phyloP scores from a whole-genome alignment of 148 eudicot genomes.

The Chenopodium quinoa region DNA sequence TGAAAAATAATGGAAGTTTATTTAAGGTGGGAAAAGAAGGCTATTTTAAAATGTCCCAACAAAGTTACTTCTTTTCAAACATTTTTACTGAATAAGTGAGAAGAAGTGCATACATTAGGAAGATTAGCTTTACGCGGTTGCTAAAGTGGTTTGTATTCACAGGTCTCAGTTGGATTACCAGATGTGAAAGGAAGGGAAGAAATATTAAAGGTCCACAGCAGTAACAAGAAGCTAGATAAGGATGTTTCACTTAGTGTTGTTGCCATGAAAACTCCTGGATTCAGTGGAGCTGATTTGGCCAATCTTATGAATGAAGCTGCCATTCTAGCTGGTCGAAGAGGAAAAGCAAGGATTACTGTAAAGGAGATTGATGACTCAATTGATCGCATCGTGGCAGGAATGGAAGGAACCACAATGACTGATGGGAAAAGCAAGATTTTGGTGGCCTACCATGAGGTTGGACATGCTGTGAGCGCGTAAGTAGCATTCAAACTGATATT shows the following conservation, averaged over 20 bases:
- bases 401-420: conserved; percentile 86
- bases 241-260: conserved; percentile 58
- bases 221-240: conserved; percentile 60
- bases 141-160: conserved; percentile 9
- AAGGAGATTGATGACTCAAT: conserved; percentile 83
- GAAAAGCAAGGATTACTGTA: conserved; percentile 51
- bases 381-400: conserved; percentile 75
- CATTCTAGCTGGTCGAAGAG: conserved; percentile 86
- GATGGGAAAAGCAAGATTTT: conserved; percentile 85
- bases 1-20: not conserved
- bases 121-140: not conserved
- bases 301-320: conserved; percentile 94
- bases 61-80: too few species aligned
- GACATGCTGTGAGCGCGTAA: conserved; percentile 89
- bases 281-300: conserved; percentile 84
- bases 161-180: conserved; percentile 69
- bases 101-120: not conserved
- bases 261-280: conserved; percentile 85
- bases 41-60: not conserved
- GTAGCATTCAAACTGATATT: conserved; percentile 16
- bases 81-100: not conserved
- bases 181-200: conserved; percentile 79
- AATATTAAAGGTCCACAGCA: conserved; percentile 69
- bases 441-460: conserved; percentile 88
- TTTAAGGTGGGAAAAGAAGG: too few species aligned